Base-by-base conservation (phyloP, 805 yeast species). In the Zygosaccharomyces gambellarensis region DNA sequence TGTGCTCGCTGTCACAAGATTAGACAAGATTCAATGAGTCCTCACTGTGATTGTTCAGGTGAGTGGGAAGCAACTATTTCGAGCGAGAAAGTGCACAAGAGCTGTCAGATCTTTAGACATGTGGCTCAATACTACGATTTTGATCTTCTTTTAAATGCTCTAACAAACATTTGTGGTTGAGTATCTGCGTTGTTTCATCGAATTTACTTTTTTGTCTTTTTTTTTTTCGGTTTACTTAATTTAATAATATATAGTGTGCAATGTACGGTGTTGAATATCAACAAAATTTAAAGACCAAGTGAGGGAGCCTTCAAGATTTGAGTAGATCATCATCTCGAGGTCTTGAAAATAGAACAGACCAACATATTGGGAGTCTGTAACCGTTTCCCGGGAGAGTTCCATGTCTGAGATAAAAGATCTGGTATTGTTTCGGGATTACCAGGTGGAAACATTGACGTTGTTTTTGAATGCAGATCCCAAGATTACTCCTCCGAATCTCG, bases 31-130 rank as follows among this genome's bases (percentile, higher is more conserved):
- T 83, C 84, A 53, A 74, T 94, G 78, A 77, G 89, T 29, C 73
- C 73, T 28, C 81, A 81, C 64, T 95, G 99, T 67, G 69, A 78
- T 19, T 94, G 99, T 64, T 92, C 99, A 0, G 99, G 99, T 7
- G 64, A 69, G 12, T 90, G 96, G 96, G 71, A 67, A 3, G 83
- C 80, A 43, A 80, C 87, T 0, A 64, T 82, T 19, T 62, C 72
- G 4, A 70, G 71, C 43, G 68, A 62, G 4, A 77, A 73, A 0
- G 61, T 89, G 6, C 66, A 71, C 14, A 69, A 70, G 45, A 72
- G 73, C 45, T 59, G 83, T 3, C 64, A 62, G 5, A 74, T 81
- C 0, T 87, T 77, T 63, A 70, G 70, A 21, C 81, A 79, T 50
- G 82, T 89, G 11, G 80, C 92, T 1, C 69, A 70, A 11, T 76